Evolutionary conservation across 2,329 filamentous ascomycete genomes (phyloP), one percentile per base, ranked within the genome.

Genomic region (Periconia sp.): DNA sequence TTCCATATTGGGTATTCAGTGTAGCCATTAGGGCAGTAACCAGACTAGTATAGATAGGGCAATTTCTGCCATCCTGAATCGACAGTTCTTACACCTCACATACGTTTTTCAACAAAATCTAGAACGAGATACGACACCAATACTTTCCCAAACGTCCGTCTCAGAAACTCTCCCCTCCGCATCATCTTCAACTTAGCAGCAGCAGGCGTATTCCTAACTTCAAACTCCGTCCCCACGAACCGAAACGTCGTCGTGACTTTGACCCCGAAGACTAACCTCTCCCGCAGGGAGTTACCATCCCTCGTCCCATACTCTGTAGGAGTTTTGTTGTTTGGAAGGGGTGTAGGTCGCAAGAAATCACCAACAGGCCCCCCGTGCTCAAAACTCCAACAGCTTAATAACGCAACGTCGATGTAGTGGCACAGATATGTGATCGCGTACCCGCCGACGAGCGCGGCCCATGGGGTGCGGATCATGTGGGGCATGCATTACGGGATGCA

Each of bases 301-400:
- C 19, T 19, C 14, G 18, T n/a, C 41, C 7, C 10, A 9, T 31
- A 8, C 18, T 33, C 27, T 42, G 23, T 42, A n/a, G n/a, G n/a
- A n/a, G n/a, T n/a, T n/a, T n/a, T n/a, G n/a, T n/a, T n/a, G n/a
- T n/a, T n/a, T n/a, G n/a, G n/a, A n/a, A n/a, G n/a, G n/a, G n/a
- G n/a, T n/a, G n/a, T n/a, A n/a, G n/a, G n/a, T n/a, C n/a, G n/a
- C n/a, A n/a, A n/a, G n/a, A n/a, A n/a, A n/a, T n/a, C 43, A 23
- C 41, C 53, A 27, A 44, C 37, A 17, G 54, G 54, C 10, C 15
- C 46, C 3, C 41, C 31, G 8, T 50, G 20, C 3, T 43, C 18
- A 23, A 53, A 58, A 41, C 50, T 55, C 52, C 53, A 55, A 23
- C 47, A 41, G 19, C 49, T 58, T n/a, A 55, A 50, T 17, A 58